Conservation (phyloP, 225 moss, liverwort and hornwort genomes). For the Anthoceros angustus region DNA sequence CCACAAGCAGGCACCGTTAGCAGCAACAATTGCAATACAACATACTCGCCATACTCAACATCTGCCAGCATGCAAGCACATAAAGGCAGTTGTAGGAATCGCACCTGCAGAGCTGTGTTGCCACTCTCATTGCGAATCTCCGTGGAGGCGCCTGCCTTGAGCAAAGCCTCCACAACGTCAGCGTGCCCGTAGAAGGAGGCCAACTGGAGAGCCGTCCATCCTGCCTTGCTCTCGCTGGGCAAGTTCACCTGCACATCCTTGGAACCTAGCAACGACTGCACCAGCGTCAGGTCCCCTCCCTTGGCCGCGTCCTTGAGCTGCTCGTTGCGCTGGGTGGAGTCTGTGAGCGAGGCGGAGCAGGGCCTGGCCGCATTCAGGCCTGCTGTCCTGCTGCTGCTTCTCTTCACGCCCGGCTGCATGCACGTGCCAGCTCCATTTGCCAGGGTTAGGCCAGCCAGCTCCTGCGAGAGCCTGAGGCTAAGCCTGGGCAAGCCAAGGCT, state of each 20-base stretch:
- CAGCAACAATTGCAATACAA: neutral
- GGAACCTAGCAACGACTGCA: constrained; percentile 13
- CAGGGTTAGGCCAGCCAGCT: too few species aligned
- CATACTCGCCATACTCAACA: neutral
- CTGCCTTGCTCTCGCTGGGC: constrained; percentile 18
- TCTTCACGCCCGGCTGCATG: too few species aligned
- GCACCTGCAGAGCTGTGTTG: constrained; percentile 30
- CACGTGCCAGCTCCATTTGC: too few species aligned
- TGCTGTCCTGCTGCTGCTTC: too few species aligned
- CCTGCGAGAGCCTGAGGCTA: too few species aligned
- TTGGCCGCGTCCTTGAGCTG: constrained; percentile 29
- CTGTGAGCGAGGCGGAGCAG: neutral
- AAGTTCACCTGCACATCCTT: constrained; percentile 20
- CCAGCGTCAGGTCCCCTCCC: constrained; percentile 18
- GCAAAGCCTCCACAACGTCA: constrained; percentile 12
- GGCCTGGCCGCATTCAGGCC: too few species aligned
- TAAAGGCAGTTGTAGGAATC: neutral
- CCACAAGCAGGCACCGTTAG: neutral
- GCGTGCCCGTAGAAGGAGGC: constrained; percentile 26
- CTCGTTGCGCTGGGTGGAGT: constrained; percentile 18
- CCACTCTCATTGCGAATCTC: constrained; percentile 30
- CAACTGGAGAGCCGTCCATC: constrained; percentile 33
- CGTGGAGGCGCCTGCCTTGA: constrained; percentile 21
- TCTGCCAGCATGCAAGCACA: neutral
- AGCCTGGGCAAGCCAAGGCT: too few species aligned